These are phyloP conservation scores for Hygrocybe coccinea DNA, from an alignment of 768 basidiomycete species.

Conservation along the genomic window DNA sequence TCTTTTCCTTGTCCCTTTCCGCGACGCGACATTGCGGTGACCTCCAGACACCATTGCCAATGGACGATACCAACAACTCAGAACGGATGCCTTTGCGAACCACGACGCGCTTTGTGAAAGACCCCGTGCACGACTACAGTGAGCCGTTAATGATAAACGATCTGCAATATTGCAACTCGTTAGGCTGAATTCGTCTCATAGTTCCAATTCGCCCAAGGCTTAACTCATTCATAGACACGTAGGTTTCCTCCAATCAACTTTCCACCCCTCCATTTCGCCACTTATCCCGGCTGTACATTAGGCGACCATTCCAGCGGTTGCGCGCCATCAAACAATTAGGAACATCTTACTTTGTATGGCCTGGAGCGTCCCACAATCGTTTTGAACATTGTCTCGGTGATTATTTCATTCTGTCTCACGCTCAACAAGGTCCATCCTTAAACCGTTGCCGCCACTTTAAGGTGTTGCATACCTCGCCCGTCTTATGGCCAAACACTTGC, in stretches of 20 bases:
- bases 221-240: too few relatives aligned
- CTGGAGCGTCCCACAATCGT: constrained; percentile 72
- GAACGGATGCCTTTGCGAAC: background rate
- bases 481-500: constrained; percentile 54
- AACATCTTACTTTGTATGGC: constrained; percentile 69
- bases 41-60: too few relatives aligned
- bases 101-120: constrained; percentile 26
- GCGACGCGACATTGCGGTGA: too few relatives aligned
- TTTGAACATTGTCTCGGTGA: constrained; percentile 83
- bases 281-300: too few relatives aligned
- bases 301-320: too few relatives aligned
- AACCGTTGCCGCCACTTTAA: constrained; percentile 23
- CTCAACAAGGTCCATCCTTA: too few relatives aligned
- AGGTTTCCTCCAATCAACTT: too few relatives aligned
- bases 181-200: constrained; percentile 14
- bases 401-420: too few relatives aligned
- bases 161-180: constrained; percentile 10
- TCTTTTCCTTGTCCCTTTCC: too few relatives aligned
- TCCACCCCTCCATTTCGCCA: too few relatives aligned
- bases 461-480: constrained; percentile 74
- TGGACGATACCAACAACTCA: background rate
- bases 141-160: constrained; percentile 11
- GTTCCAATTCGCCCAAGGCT: constrained; percentile 36
- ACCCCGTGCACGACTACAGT: constrained; percentile 38
- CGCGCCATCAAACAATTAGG: constrained; percentile 86